Base-by-base conservation (phyloP, 1,139 yeast species). In the Geotrichum citri-aurantii region DNA sequence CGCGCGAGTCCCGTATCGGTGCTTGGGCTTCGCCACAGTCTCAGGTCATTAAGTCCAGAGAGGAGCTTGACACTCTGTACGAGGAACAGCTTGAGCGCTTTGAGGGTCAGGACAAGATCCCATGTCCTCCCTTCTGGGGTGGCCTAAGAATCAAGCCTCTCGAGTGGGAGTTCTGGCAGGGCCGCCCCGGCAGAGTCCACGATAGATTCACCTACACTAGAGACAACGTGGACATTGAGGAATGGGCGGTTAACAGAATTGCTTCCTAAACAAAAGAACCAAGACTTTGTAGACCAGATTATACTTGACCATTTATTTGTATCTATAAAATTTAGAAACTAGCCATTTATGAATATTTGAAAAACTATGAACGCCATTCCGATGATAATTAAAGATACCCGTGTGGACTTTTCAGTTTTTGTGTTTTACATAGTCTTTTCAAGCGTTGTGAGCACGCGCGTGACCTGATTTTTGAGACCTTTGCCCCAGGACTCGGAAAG, bases 21-120 rank as follows among this genome's bases (percentile, higher is more conserved):
- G 99, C 99, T 0, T 92, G 97, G 97, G 88, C 98, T 0, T 86
- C 95, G 50, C 95, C 96, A 1, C 99, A 93, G 76, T 84, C 92
- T 49, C 78, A 80, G 59, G 78, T 77, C 1, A 78, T 93, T 37
- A 68, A 71, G 23, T 73, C 77, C 48, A 78, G 97, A 64, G 80
- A 81, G 19, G 86, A 82, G 63, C 80, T 93, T 62, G 89, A 91
- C 54, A 68, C 71, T 0, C 68, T 78, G 55, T 73, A 79, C 53
- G 70, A 75, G n/a, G 69, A 76, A 44, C 63, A 54, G 79, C 83
- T 80, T 60, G 75, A 79, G 54, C 79, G 83, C 69, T 91, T 88
- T 66, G 80, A 82, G 62, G 84, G 79, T 54, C 74, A 75, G 47
- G 85, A 83, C 17, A 82, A 82, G 37, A 83, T 93, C 57, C 95